These are phyloP conservation scores for Peronospora farinosa DNA, from an alignment of 352 stramenopile genomes.

Conservation along the genomic window DNA sequence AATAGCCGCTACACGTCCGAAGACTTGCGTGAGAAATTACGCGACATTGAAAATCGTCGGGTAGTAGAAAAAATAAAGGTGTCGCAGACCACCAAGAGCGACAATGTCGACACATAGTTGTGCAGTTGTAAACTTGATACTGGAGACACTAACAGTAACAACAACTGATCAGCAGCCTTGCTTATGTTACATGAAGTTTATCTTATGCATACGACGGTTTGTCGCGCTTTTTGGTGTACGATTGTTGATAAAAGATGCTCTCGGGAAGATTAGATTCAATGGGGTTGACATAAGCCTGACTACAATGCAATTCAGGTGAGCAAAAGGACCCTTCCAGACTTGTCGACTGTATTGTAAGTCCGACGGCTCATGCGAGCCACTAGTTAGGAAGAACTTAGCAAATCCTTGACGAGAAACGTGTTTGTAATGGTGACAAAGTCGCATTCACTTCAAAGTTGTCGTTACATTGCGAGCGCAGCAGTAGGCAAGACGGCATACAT, in stretches of 20 bases:
- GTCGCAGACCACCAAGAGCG: constrained; percentile 1
- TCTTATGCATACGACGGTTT: too few species aligned
- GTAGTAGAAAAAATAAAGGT: constrained; percentile 20
- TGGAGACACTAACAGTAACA: too few species aligned
- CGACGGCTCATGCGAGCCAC: background rate
- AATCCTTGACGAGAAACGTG: constrained; percentile 3
- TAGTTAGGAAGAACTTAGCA: constrained; percentile 18
- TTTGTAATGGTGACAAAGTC: constrained; percentile 5
- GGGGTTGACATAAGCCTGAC: too few species aligned
- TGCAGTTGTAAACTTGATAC: too few species aligned
- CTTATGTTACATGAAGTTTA: too few species aligned
- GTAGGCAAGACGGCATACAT: constrained; percentile 15
- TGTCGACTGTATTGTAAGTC: background rate
- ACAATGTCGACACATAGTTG: background rate
- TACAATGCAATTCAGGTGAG: too few species aligned
- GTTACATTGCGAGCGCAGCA: constrained; percentile 19
- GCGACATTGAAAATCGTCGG: constrained; percentile 38
- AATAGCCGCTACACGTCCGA: constrained; percentile 88
- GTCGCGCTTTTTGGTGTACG: too few species aligned
- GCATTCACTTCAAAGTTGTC: constrained; percentile 17
- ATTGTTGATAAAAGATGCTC: too few species aligned
- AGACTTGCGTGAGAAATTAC: constrained; percentile 61
- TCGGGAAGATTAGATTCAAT: too few species aligned
- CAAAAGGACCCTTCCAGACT: background rate
- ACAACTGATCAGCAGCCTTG: too few species aligned